Evolutionary conservation across 1,284 basidiomycete genomes (phyloP).

Genomic region (Boletus sp.): DNA sequence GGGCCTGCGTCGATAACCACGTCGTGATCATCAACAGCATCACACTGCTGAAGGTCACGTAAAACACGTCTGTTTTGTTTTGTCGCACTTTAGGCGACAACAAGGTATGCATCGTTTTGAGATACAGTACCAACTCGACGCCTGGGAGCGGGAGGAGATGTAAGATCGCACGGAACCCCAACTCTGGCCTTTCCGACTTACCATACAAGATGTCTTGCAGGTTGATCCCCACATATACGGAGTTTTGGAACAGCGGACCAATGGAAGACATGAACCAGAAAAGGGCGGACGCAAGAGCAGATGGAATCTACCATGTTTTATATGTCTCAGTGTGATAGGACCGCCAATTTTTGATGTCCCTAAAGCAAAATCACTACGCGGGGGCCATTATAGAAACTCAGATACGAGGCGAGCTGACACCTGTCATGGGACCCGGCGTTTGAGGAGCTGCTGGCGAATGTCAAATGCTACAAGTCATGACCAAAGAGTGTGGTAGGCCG

Average conservation of each 20-base stretch:
- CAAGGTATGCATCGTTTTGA: conserved; percentile 23
- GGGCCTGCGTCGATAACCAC: conserved; percentile 22
- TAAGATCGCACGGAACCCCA: background rate
- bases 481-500: no score
- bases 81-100: conserved; percentile 1
- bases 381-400: background rate
- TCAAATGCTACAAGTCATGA: no score
- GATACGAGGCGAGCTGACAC: background rate
- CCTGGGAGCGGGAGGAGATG: conserved; percentile 10
- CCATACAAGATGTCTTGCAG: conserved; percentile 27
- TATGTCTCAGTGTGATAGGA: conserved; percentile 6
- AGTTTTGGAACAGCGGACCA: conserved; percentile 21
- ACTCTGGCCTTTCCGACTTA: conserved; percentile 3
- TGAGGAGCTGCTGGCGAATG: no score
- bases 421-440: background rate
- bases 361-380: background rate
- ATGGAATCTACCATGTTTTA: background rate
- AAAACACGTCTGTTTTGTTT: conserved; percentile 17
- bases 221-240: conserved; percentile 28
- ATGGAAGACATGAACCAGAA: conserved; percentile 20
- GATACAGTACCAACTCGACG: conserved; percentile 23
- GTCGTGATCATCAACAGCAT: conserved; percentile 25
- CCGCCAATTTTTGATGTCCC: background rate
- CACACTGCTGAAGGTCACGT: conserved; percentile 24
- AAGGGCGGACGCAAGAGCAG: no score